Percentiles rank a stretch among this genome's conserved stretches.
These are phyloP conservation scores for Metschnikowia rubicola DNA, from an alignment of 805 yeast genomes.

Conservation along the genomic window DNA sequence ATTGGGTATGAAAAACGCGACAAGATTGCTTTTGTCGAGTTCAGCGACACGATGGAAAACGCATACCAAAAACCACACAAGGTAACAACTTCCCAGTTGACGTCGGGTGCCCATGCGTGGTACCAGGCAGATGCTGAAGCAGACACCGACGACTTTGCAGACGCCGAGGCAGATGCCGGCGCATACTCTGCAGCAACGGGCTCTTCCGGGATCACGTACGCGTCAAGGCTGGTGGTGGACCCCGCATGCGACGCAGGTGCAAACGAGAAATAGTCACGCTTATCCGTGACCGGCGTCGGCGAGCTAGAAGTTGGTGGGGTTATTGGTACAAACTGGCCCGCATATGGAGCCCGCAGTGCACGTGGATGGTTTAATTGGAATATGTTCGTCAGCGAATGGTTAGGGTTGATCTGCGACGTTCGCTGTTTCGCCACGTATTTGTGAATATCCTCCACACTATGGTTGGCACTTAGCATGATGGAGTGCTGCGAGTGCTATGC, in stretches of 20 bases:
- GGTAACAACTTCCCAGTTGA: slow-evolving; percentile 15
- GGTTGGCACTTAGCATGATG: slow-evolving; percentile 17
- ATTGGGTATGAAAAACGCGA: slow-evolving; percentile 72
- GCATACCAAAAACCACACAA: slow-evolving; percentile 79
- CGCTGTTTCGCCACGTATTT: slow-evolving; percentile 12
- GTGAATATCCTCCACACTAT: slow-evolving; percentile 15
- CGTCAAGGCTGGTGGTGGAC: slow-evolving; percentile 13
- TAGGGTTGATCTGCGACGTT: slow-evolving; percentile 33
- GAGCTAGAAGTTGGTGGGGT: slow-evolving; percentile 36
- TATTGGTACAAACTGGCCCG: slow-evolving; percentile 18
- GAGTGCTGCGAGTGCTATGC: background rate
- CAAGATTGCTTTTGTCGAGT: slow-evolving; percentile 75
- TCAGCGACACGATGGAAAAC: slow-evolving; percentile 75
- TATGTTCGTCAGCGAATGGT: slow-evolving; percentile 34
- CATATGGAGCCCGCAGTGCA: slow-evolving; percentile 18
- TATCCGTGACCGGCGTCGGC: slow-evolving; percentile 30
- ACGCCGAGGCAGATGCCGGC: background rate
- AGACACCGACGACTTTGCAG: background rate
- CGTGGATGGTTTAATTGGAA: slow-evolving; percentile 25
- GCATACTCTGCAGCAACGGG: background rate
- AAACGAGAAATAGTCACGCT: slow-evolving; percentile 8
- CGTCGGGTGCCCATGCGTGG: slow-evolving; percentile 8
- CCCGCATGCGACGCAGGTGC: slow-evolving; percentile 12
- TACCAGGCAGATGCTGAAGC: slow-evolving; percentile 3
- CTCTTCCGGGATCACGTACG: slow-evolving; percentile 6